Evolutionary conservation across 78 protist genomes (phyloP), one percentile per base, ranked within the genome.

Genomic region (Cyanophora paradoxa): DNA sequence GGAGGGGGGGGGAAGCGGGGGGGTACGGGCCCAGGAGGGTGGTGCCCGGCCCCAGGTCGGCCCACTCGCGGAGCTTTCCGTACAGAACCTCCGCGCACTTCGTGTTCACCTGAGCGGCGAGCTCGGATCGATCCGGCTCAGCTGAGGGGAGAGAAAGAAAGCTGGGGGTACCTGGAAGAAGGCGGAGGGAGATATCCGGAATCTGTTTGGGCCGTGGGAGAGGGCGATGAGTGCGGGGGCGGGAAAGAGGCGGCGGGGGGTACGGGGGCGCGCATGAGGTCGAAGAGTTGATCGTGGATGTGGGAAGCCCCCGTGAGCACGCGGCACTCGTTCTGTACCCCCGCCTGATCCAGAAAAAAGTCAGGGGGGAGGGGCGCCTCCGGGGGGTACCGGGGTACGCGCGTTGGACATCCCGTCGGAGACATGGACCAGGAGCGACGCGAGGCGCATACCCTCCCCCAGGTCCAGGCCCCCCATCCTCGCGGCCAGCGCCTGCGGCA

Each of bases 81-180:
- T 64, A 34, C 31, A 64, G 71, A 1, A 64, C 57, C 71, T 64
- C 71, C 19, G 71, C 71, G 3, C 34, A 48, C 54, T 19, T 8
- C 33, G 71, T 64, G 71, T 64, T 64, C 40, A 64, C 71, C 52
- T 59, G 66, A 26, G 50, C 13, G 50, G 50, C 50, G 50, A 13
- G 50, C 24, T 7, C 50, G 13, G n/a, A n/a, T n/a, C n/a, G n/a
- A n/a, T n/a, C n/a, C n/a, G n/a, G n/a, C n/a, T n/a, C n/a, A n/a
- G n/a, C n/a, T 13, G 50, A 7, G 50, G 50, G 50, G 13, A 44
- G 50, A 44, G 50, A 44, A 13, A 13, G 50, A 13, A 44, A 13
- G 13, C 24, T 44, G 50, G 24, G 50, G 50, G 62, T 26, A 56
- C 62, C 62, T 61, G 68, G 42, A 61, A 61, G 68, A 61, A 61